Evolutionary conservation across 345 rosid genomes (phyloP).

Genomic region (Acer negundo): DNA sequence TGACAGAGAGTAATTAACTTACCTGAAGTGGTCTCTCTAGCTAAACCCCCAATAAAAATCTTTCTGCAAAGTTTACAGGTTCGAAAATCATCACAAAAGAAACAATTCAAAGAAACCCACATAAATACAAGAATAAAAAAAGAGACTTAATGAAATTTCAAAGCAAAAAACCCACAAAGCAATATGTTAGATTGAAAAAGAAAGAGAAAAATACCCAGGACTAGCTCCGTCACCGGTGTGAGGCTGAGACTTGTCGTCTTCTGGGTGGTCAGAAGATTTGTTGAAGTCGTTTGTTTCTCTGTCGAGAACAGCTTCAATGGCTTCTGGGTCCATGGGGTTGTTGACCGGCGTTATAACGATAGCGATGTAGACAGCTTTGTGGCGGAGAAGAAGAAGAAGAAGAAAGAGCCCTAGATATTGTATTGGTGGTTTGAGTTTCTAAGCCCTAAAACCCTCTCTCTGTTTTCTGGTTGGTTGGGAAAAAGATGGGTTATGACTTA

Average conservation of each 20-base stretch:
- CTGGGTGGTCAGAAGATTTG: conserved; percentile 43
- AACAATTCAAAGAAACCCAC: neutral
- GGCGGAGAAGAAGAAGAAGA: conserved; percentile 17
- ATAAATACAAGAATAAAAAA: neutral
- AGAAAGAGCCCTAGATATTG: neutral
- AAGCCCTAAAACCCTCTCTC: conserved; percentile 36
- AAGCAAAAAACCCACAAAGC: neutral
- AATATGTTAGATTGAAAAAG: neutral
- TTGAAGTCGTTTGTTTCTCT: conserved; percentile 40
- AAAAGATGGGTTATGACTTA: neutral
- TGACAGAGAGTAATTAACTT: conserved; percentile 37
- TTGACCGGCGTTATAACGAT: conserved; percentile 9
- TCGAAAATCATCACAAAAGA: conserved; percentile 12
- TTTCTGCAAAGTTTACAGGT: conserved; percentile 64
- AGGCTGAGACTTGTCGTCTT: conserved; percentile 55
- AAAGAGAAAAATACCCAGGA: conserved; percentile 50
- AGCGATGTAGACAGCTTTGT: neutral
- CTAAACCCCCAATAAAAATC: conserved; percentile 86
- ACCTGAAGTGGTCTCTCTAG: conserved; percentile 78
- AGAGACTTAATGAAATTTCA: neutral
- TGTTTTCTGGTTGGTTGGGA: neutral
- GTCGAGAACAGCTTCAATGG: conserved; percentile 39
- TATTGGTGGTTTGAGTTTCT: neutral
- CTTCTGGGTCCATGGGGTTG: conserved; percentile 52
- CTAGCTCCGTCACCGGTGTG: conserved; percentile 70